A percentile compares a stretch with the other conserved stretches of the same genome.
phyloP scores from a whole-genome alignment of 345 rosid species.

The Rhizophora apiculata region DNA sequence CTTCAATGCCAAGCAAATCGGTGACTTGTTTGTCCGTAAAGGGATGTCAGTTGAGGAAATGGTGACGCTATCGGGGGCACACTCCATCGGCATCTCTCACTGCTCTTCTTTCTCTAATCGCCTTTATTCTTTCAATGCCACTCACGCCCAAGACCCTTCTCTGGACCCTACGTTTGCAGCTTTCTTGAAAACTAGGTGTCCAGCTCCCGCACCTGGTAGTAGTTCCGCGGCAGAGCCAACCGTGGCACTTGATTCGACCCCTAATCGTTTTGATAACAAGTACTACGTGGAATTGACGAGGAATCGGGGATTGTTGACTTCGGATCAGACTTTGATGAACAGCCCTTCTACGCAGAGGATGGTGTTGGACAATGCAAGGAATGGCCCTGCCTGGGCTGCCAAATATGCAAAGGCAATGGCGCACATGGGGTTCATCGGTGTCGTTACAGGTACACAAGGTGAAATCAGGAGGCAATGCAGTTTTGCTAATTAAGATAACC shows the following conservation, averaged over 20 bases:
- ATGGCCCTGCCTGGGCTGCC: constrained; percentile 22
- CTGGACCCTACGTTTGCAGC: constrained; percentile 24
- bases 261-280: constrained; percentile 33
- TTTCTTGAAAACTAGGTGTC: constrained; percentile 40
- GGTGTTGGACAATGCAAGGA: constrained; percentile 28
- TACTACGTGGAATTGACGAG: constrained; percentile 31
- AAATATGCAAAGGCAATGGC: constrained; percentile 40
- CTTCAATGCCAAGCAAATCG: constrained; percentile 27
- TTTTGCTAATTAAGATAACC: constrained; percentile 3
- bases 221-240: constrained; percentile 11
- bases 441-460: constrained; percentile 30
- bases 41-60: constrained; percentile 40
- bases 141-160: constrained; percentile 39
- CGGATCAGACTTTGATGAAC: constrained; percentile 36
- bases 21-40: constrained; percentile 28
- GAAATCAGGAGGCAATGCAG: constrained; percentile 41
- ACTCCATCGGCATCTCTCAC: constrained; percentile 41
- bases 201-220: constrained; percentile 21
- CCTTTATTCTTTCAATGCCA: constrained; percentile 34
- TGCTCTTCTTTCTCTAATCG: constrained; percentile 39
- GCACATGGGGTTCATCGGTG: constrained; percentile 38
- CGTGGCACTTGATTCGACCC: constrained; percentile 28
- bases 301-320: constrained; percentile 33
- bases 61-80: constrained; percentile 54
- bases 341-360: constrained; percentile 23